Evolutionary conservation across 257 asterid genomes (phyloP).

Genomic region (Galeopsis tetrahit): DNA sequence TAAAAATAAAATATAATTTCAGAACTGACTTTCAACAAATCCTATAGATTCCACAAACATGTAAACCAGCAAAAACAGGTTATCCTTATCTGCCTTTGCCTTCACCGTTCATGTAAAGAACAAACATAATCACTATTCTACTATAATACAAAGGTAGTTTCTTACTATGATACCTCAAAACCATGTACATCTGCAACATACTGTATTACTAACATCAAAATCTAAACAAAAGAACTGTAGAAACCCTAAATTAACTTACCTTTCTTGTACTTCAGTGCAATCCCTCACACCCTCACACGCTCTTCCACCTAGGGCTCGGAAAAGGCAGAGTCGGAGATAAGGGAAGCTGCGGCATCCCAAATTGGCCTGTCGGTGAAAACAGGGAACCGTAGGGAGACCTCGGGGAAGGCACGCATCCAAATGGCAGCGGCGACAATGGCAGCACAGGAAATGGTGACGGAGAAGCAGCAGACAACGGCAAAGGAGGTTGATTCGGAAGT

Average conservation of each 20-base stretch:
- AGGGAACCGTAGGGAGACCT: constrained; percentile 38
- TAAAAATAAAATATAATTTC: constrained; percentile 8
- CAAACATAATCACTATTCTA: constrained; percentile 35
- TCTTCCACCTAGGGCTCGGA: constrained; percentile 76
- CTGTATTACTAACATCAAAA: constrained; percentile 40
- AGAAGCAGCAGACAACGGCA: constrained; percentile 14
- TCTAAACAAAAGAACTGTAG: constrained; percentile 31
- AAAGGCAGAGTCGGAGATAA: constrained; percentile 76
- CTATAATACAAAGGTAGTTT: constrained; percentile 39
- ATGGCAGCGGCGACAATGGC: constrained; percentile 47
- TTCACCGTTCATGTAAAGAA: constrained; percentile 30
- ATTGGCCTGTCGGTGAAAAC: constrained; percentile 71
- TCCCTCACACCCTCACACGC: constrained; percentile 43
- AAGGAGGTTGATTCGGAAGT: constrained; percentile 26
- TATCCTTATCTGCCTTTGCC: constrained; percentile 33
- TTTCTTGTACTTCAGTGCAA: constrained; percentile 34
- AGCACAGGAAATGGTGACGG: constrained; percentile 30
- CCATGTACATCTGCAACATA: constrained; percentile 57
- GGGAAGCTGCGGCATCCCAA: constrained; percentile 78
- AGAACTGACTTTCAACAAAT: constrained; percentile 7
- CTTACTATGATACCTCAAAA: constrained; percentile 50
- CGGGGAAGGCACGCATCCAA: constrained; percentile 41
- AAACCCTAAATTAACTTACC: constrained; percentile 54
- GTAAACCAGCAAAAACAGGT: constrained; percentile 21
- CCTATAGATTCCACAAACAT: constrained; percentile 29